Conservation (phyloP, 805 yeast species). For the Kodamaea jinghongensis region DNA sequence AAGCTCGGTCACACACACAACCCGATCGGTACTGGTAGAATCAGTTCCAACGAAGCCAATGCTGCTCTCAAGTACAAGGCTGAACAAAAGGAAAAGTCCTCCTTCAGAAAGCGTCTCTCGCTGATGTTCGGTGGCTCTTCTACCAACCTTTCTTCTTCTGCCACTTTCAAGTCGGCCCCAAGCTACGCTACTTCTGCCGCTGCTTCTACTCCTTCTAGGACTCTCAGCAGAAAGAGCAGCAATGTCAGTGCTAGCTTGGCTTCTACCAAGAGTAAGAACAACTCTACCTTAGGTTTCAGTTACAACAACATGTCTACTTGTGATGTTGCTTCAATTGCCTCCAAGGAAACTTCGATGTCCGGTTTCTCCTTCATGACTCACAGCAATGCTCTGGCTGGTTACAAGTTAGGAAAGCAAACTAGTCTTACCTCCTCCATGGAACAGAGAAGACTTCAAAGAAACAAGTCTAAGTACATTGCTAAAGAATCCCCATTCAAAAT, state of each 20-base stretch:
- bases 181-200: slow-evolving; percentile 1
- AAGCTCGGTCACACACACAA: slow-evolving; percentile 2
- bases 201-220: slow-evolving; percentile 1
- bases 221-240: not conserved
- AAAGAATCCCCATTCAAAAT: slow-evolving; percentile 8
- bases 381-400: slow-evolving; percentile 4
- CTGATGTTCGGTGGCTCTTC: slow-evolving; percentile 10
- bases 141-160: slow-evolving; percentile 5
- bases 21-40: slow-evolving; percentile 4
- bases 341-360: slow-evolving; percentile 1
- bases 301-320: slow-evolving; percentile 2
- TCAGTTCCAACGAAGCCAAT: slow-evolving; percentile 11
- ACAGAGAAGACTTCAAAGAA: slow-evolving; percentile 1
- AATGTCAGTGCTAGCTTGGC: not conserved
- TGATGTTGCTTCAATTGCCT: slow-evolving; percentile 6
- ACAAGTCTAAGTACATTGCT: slow-evolving; percentile 4
- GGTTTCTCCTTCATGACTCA: slow-evolving; percentile 9
- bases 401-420: slow-evolving; percentile 1
- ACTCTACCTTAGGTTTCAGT: not conserved
- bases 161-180: not conserved
- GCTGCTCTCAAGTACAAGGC: slow-evolving; percentile 14
- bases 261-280: not conserved
- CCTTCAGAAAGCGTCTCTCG: slow-evolving; percentile 17
- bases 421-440: slow-evolving; percentile 4
- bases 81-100: slow-evolving; percentile 12